phyloP scores from a whole-genome alignment of 345 rosid species.

The Aethionema arabicum region DNA sequence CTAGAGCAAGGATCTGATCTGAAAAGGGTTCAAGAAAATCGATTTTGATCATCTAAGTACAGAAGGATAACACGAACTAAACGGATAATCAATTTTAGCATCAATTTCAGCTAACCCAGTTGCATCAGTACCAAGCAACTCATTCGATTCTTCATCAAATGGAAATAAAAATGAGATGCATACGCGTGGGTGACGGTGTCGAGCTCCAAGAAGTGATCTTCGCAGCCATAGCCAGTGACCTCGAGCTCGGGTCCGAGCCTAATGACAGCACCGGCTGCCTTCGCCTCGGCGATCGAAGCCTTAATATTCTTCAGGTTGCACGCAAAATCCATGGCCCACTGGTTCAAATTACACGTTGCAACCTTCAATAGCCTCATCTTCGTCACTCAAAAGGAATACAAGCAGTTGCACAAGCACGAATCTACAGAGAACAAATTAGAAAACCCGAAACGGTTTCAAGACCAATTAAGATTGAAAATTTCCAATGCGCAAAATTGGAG shows the following conservation, averaged over 20 bases:
- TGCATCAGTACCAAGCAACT: slow-evolving; percentile 1
- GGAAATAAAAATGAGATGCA: slow-evolving; percentile 17
- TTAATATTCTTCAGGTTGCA: slow-evolving; percentile 72
- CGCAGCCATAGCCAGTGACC: slow-evolving; percentile 97
- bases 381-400: neutral
- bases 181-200: slow-evolving; percentile 84
- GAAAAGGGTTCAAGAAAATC: neutral
- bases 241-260: slow-evolving; percentile 98
- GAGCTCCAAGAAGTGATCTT: slow-evolving; percentile 94
- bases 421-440: no score
- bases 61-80: neutral
- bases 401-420: neutral
- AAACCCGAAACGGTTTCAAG: no score
- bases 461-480: no score
- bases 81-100: no score
- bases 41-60: neutral
- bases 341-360: slow-evolving; percentile 88
- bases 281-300: slow-evolving; percentile 65
- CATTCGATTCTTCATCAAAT: neutral
- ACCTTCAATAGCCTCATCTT: slow-evolving; percentile 79
- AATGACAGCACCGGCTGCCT: slow-evolving; percentile 73
- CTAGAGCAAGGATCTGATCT: no score
- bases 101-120: no score
- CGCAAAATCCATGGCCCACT: slow-evolving; percentile 97
- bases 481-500: no score